Evolutionary conservation across 2,329 filamentous ascomycete species (phyloP), one percentile per base, ranked within the genome.

Genomic region (Ceratocystiopsis brevicomis): DNA sequence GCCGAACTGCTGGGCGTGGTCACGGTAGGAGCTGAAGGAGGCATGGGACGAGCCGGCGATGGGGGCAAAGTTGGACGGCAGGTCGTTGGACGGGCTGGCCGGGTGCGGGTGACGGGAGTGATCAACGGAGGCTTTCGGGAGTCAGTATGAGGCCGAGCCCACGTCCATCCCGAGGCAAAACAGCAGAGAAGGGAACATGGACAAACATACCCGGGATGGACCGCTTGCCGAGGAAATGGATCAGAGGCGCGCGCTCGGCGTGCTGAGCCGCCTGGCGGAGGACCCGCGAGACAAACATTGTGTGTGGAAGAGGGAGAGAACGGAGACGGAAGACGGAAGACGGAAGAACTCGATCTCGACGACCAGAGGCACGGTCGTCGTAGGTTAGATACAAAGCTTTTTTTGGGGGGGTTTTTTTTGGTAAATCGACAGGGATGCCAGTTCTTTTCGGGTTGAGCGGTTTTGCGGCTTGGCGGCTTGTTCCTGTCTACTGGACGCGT

Each of bases 1-100:
- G 33, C 81, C 81, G 57, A 85, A 80, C 61, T 84, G 80, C 61
- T 81, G 78, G 47, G 78, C 80, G 58, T 79, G 76, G 61, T 82
- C 73, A 56, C 81, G 78, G 69, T 87, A 87, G 54, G 71, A 69
- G 58, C 78, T 80, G 66, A 87, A 87, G 47, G 71, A 74, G 50
- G 69, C 60, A 62, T 73, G 68, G 33, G 63, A 61, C 50, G 66
- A 61, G 41, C 53, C 55, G 52, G 53, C 56, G 25, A 30, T 30
- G 10, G 25, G 25, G 49, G 58, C 54, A 53, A 71, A 73, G 54
- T 58, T 59, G 44, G 63, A 53, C 37, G 81, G 81, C 19, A 86
- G 76, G 33, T 66, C 62, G 54, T 73, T 64, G 34, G 67, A 69
- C 38, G 80, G 79, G 25, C 79, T 77, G 47, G 77, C 79, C 36